Base-by-base conservation (phyloP, 1,284 basidiomycete genomes). In the Kalmanozyma brasiliensis region DNA sequence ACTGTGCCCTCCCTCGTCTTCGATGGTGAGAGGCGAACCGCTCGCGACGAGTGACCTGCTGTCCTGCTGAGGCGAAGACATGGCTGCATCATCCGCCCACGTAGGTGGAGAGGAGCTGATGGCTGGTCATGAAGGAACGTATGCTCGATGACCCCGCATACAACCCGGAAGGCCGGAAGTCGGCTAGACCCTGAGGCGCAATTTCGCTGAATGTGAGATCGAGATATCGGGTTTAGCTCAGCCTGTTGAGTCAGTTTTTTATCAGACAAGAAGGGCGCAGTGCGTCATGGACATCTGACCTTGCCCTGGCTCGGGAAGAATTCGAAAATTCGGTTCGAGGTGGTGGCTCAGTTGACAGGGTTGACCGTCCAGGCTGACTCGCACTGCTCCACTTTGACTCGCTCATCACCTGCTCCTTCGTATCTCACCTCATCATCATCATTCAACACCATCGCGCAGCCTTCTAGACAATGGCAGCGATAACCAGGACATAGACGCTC, bases 1-100 rank as follows among this genome's bases (percentile, higher is more conserved):
- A 26, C 22, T n/a, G 44, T 63, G 66, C 1, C 60, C 60, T n/a
- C 66, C 59, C 19, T 68, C 55, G 20, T 52, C 48, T 4, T 37
- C 49, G 22, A 14, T 22, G 29, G 19, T 44, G 20, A 43, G 32
- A 10, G 44, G 33, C 5, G 33, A 51, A n/a, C 10, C 23, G 3
- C 29, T 29, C 14, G 53, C 49, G 22, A 30, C 19, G 46, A 19
- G n/a, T 20, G 30, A 8, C 8, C 20, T 32, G 19, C 32, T 35
- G n/a, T 52, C 43, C 11, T 38, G 43, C 16, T 46, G 37, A n/a
- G 56, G 26, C 17, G 51, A 62, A 9, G 53, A 29, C 58, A 61
- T 62, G 43, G 6, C 43, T 36, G 37, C 20, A 19, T 7, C 48
- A 56, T 52, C 35, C 35, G 7, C 26, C 26, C 6, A 29, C 7